Base-by-base conservation (phyloP, 2,329 filamentous ascomycete species). In the Ilyonectria mors-panacis region DNA sequence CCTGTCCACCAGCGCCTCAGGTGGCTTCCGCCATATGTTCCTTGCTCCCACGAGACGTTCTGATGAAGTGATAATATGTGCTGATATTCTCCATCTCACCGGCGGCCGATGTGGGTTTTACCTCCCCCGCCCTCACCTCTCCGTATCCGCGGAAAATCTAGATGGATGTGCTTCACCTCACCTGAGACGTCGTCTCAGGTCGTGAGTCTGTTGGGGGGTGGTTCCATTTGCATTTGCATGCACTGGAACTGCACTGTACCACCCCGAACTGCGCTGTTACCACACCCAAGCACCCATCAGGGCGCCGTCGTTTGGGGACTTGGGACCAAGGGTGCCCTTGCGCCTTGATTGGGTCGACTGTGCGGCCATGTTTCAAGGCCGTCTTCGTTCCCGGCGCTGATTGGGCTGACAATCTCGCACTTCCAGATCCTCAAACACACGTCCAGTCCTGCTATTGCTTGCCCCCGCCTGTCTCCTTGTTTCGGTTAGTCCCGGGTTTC, bases 131-230 rank as follows among this genome's bases (percentile, higher is more conserved):
- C 42, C 42, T 67, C 63, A 47, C 59, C 61, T 73, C 68, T 26
- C 57, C 53, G 53, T 48, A 37, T 54, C 50, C 47, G 56, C 48
- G 51, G 65, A 56, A 47, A 54, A 56, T 53, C 39, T 47, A 51
- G 44, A 57, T 68, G 59, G 70, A 63, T 63, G 55, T 63, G 54
- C 70, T 69, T 73, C 67, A 75, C 65, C 70, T 76, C 73, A 80
- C 78, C 78, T 80, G 78, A 80, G 78, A 80, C 78, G 62, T 1
- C 58, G 78, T 80, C 77, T 79, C 78, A 79, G 78, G 78, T 79
- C 71, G 71, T 67, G 56, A 65, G 62, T 45, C 42, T 68, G 56
- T 65, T 73, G 68, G 68, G 72, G 71, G 60, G 68, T 62, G 62
- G 23, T 64, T 69, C 71, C 55, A 55, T 65, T 59, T 65, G 39